These are phyloP conservation scores for Dunaliella salina DNA, from an alignment of 163 green algal genomes.

Conservation along the genomic window DNA sequence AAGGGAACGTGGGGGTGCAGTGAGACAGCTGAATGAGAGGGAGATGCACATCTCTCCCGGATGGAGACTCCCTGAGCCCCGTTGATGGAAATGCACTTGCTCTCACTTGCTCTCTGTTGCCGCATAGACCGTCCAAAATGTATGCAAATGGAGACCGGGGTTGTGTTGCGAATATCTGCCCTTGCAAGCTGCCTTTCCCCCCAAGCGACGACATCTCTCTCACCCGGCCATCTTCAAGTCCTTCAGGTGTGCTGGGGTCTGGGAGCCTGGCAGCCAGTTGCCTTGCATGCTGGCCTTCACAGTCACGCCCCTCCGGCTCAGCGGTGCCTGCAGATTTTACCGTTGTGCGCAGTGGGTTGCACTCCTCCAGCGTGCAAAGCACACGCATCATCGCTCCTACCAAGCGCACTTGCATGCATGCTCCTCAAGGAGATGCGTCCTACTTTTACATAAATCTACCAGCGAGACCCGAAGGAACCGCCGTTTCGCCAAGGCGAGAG, in stretches of 20 bases:
- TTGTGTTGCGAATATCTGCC: no score
- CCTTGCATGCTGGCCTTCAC: neutral
- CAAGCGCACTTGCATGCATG: neutral
- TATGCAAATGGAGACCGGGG: no score
- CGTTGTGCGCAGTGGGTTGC: no score
- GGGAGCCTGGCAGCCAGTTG: conserved; percentile 33
- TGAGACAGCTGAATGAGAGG: neutral
- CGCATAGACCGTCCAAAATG: no score
- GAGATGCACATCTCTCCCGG: no score
- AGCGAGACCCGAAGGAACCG: neutral
- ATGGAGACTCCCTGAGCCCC: no score
- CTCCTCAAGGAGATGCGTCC: no score
- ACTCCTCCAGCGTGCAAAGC: neutral
- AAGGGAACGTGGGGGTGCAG: neutral
- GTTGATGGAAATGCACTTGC: no score
- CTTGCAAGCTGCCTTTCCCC: no score
- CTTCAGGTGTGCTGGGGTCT: conserved; percentile 38
- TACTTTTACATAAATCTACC: no score
- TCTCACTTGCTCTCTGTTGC: no score
- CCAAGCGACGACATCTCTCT: neutral
- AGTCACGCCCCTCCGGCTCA: neutral
- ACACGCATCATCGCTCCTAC: neutral
- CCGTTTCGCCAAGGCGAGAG: neutral
- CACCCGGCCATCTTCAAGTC: neutral
- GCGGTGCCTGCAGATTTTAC: neutral